These are phyloP conservation scores for Gynochthodes officinalis DNA, from an alignment of 257 asterid genomes.

Conservation along the genomic window DNA sequence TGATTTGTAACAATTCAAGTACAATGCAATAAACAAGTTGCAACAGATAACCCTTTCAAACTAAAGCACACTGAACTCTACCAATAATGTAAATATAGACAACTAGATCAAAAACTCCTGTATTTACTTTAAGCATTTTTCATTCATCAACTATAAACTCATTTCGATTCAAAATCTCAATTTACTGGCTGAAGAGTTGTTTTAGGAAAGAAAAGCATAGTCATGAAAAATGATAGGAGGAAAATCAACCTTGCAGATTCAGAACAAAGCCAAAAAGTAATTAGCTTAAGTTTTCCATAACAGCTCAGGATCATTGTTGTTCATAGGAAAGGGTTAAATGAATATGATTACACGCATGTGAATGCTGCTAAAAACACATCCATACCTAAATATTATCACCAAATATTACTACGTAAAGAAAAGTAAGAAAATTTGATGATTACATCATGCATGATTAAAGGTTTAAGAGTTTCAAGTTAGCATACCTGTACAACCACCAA, in stretches of 20 bases:
- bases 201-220: not conserved
- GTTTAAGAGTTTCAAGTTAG: constrained; percentile 2
- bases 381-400: not conserved
- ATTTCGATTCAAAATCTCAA: not conserved
- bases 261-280: not conserved
- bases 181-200: not conserved
- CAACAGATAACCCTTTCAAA: not conserved
- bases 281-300: not conserved
- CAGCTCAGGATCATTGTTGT: not conserved
- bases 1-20: not conserved
- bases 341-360: not conserved
- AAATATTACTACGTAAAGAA: not conserved
- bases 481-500: constrained; percentile 93
- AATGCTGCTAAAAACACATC: not conserved
- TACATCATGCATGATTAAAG: too few species aligned
- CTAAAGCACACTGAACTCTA: not conserved
- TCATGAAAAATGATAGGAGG: not conserved
- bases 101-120: not conserved
- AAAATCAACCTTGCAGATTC: not conserved
- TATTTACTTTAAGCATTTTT: not conserved
- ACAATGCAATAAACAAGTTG: not conserved
- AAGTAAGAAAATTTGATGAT: not conserved
- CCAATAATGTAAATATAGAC: not conserved
- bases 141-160: not conserved
- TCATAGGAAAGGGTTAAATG: not conserved